Base-by-base conservation (phyloP, 2,329 filamentous ascomycete species). In the Sporothrix euskadiensis region DNA sequence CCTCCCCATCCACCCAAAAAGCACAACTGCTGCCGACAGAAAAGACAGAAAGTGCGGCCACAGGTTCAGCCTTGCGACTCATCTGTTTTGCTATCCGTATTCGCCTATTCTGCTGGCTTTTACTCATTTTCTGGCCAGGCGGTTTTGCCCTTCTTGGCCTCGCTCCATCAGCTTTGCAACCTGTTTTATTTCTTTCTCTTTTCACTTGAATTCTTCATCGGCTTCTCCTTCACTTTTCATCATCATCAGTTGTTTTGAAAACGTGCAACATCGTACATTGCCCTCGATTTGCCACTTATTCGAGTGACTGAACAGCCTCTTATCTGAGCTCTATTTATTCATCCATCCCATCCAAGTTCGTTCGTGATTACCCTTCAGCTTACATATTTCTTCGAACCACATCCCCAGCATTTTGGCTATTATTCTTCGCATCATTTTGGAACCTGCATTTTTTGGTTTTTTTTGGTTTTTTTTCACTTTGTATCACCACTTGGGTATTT, bases 21-120 rank as follows among this genome's bases (percentile, higher is more conserved):
- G 32, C 16, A 4, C 65, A 16, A 35, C 65, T 16, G n/a, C 44
- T 32, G 35, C 41, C 44, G 65, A 30, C 65, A 52, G 44, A 52
- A 39, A 52, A 16, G 14, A 49, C 10, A 49, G 44, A 19, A 14
- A 19, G 44, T 16, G 4, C 44, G 16, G 26, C 52, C 65, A 52
- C 44, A 32, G 19, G 54, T 65, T 65, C 69, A 71, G 69, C 69
- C 57, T 65, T 71, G 69, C 69, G 44, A 63, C 41, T 41, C 14
- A 35, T 68, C 14, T 52, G 35, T 52, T 56, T 10, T 14, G 5
- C 26, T n/a, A 26, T 8, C 63, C 26, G 4, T 19, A n/a, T 12
- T 26, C 9, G 3, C 44, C 8, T 14, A 26, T 49, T 5, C 41
- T 19, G 12, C 54, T 56, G 8, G 10, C 19, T 57, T 10, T 49